Conservation (phyloP, 352 stramenopile species). For the Phytophthora pseudosyringae region DNA sequence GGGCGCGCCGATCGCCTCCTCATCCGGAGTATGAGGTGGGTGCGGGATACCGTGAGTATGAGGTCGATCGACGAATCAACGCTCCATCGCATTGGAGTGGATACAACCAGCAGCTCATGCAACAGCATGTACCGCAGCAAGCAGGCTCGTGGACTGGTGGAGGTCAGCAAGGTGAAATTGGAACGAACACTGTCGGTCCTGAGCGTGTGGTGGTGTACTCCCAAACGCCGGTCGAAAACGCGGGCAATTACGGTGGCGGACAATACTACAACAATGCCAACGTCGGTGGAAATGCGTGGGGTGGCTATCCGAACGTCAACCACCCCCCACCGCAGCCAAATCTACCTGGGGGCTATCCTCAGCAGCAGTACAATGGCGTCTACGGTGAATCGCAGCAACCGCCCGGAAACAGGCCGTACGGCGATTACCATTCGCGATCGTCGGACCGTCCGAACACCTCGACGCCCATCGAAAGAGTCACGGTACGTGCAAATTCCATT, state of each 20-base stretch:
- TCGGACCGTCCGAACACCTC: conserved; percentile 28
- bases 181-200: conserved; percentile 25
- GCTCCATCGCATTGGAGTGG: conserved; percentile 26
- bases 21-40: conserved; percentile 37
- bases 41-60: conserved; percentile 37
- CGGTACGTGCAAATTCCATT: conserved; percentile 19
- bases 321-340: conserved; percentile 14
- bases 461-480: conserved; percentile 37
- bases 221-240: conserved; percentile 16
- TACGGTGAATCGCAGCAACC: conserved; percentile 28
- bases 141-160: conserved; percentile 19
- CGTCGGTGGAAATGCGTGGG: conserved; percentile 29
- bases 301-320: conserved; percentile 20
- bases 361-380: conserved; percentile 28
- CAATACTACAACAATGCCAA: conserved; percentile 34
- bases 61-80: conserved; percentile 28
- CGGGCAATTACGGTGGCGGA: conserved; percentile 19
- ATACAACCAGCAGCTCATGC: conserved; percentile 38
- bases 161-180: conserved; percentile 21
- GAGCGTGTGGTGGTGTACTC: conserved; percentile 52
- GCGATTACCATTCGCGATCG: conserved; percentile 26
- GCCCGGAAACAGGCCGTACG: conserved; percentile 24
- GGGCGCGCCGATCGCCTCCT: conserved; percentile 23
- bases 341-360: conserved; percentile 21
- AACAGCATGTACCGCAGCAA: conserved; percentile 32